Percentiles rank a stretch among this genome's conserved stretches.
phyloP scores from a whole-genome alignment of 2,329 filamentous ascomycete species.

The Hymenotorrendiella dingleyae region DNA sequence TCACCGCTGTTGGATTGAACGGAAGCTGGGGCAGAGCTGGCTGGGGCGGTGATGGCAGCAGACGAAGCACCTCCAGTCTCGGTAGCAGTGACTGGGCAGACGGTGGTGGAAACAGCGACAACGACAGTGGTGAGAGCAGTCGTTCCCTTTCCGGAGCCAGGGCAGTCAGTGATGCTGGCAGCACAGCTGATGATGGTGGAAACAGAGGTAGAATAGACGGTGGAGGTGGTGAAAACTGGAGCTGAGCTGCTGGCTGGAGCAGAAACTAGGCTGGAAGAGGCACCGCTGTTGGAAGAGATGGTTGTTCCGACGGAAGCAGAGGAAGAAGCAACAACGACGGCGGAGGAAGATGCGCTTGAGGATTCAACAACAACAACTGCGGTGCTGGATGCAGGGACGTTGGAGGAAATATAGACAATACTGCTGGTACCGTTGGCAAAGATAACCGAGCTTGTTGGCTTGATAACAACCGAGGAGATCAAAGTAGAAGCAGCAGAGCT shows the following conservation, averaged over 20 bases:
- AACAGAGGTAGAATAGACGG: conserved; percentile 44
- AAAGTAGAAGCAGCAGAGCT: not conserved
- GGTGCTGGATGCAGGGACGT: not conserved
- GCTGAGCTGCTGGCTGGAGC: not conserved
- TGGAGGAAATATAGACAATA: not conserved
- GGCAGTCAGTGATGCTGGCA: conserved; percentile 45
- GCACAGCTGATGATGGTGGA: conserved; percentile 46
- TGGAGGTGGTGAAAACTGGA: conserved; percentile 30
- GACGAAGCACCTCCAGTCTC: no score
- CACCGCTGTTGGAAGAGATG: not conserved
- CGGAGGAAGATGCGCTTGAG: not conserved
- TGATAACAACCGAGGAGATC: not conserved
- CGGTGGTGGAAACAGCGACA: conserved; percentile 18
- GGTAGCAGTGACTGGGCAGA: conserved; percentile 27
- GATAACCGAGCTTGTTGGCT: no score
- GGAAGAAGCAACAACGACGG: not conserved
- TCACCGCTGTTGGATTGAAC: conserved; percentile 24
- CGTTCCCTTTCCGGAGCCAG: conserved; percentile 20
- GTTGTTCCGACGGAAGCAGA: not conserved
- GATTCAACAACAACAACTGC: not conserved
- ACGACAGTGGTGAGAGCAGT: conserved; percentile 16
- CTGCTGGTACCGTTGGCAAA: no score
- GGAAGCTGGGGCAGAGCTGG: conserved; percentile 30
- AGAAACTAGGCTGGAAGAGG: not conserved
- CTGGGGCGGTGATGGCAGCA: conserved; percentile 12